These are phyloP conservation scores for Linum usitatissimum DNA, from an alignment of 345 rosid species.

Conservation along the genomic window DNA sequence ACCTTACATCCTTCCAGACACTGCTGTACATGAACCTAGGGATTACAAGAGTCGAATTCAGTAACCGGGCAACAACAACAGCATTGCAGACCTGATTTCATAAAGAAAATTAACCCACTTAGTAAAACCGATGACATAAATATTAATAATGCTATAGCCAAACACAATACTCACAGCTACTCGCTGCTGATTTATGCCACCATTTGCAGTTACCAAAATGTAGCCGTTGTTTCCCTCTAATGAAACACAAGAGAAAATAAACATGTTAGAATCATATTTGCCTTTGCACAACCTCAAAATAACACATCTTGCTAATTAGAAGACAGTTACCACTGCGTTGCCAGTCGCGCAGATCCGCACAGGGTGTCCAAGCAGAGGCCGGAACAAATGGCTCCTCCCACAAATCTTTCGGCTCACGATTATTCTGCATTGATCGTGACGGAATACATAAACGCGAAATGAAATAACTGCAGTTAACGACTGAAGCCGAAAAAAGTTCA, in stretches of 20 bases:
- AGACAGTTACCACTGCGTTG: slow-evolving; percentile 43
- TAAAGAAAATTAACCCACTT: neutral
- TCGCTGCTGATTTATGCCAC: slow-evolving; percentile 94
- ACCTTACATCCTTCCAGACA: slow-evolving; percentile 94
- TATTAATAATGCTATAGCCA: slow-evolving; percentile 1
- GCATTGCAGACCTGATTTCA: slow-evolving; percentile 78
- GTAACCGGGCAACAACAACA: slow-evolving; percentile 69
- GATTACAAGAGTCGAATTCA: slow-evolving; percentile 80
- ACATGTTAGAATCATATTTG: slow-evolving; percentile 4
- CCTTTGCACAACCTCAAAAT: too few species aligned
- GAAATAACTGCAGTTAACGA: neutral
- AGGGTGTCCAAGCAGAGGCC: slow-evolving; percentile 86
- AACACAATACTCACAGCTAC: slow-evolving; percentile 70
- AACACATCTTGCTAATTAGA: slow-evolving; percentile 1
- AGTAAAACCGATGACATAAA: neutral
- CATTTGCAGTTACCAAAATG: slow-evolving; percentile 87
- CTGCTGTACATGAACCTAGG: slow-evolving; percentile 90
- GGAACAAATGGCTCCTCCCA: slow-evolving; percentile 71
- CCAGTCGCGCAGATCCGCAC: slow-evolving; percentile 73
- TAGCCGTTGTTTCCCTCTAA: slow-evolving; percentile 85
- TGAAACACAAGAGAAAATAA: slow-evolving; percentile 8
- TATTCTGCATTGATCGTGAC: slow-evolving; percentile 46
- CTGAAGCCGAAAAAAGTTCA: neutral
- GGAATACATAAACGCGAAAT: slow-evolving; percentile 8
- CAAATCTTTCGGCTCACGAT: slow-evolving; percentile 81